These are phyloP conservation scores for Celoporthe dispersa DNA, from an alignment of 2,329 filamentous ascomycete genomes.

Conservation along the genomic window DNA sequence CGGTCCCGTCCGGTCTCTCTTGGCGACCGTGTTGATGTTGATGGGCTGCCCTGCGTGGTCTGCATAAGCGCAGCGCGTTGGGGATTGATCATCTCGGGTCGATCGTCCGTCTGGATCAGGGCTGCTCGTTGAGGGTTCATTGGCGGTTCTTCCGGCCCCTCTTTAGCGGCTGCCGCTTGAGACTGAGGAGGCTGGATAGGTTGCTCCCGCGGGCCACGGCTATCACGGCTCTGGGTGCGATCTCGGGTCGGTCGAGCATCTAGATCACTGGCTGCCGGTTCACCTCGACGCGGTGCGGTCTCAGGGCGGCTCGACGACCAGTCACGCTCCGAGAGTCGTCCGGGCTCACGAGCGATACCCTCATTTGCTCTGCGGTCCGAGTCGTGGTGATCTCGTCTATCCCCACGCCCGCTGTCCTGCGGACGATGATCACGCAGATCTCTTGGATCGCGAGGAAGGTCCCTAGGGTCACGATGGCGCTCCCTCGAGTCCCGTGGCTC, in stretches of 20 bases:
- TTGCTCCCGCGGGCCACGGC: conserved; percentile 34
- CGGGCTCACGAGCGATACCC: conserved; percentile 39
- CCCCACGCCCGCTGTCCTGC: conserved; percentile 29
- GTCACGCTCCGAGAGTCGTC: conserved; percentile 46
- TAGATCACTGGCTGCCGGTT: conserved; percentile 37
- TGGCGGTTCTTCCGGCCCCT: conserved; percentile 47
- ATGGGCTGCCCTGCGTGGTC: conserved; percentile 42
- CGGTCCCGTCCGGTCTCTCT: conserved; percentile 53
- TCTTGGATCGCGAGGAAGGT: conserved; percentile 37
- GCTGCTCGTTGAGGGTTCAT: conserved; percentile 62
- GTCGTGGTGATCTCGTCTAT: conserved; percentile 44
- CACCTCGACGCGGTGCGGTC: conserved; percentile 42
- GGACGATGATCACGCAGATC: conserved; percentile 36
- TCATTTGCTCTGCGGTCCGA: conserved; percentile 51
- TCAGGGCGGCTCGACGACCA: conserved; percentile 38
- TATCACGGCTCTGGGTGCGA: conserved; percentile 36
- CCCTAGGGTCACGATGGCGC: conserved; percentile 27
- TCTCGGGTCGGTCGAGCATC: conserved; percentile 44
- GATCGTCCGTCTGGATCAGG: conserved; percentile 47
- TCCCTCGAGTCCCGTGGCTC: conserved; percentile 43
- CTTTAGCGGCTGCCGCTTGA: conserved; percentile 36
- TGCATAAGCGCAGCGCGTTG: conserved; percentile 52
- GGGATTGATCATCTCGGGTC: conserved; percentile 50
- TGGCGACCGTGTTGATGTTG: conserved; percentile 43
- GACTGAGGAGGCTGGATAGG: conserved; percentile 16